Evolutionary conservation across 257 asterid species (phyloP), one percentile per base, ranked within the genome.

Genomic region (Primulina huaijiensis): DNA sequence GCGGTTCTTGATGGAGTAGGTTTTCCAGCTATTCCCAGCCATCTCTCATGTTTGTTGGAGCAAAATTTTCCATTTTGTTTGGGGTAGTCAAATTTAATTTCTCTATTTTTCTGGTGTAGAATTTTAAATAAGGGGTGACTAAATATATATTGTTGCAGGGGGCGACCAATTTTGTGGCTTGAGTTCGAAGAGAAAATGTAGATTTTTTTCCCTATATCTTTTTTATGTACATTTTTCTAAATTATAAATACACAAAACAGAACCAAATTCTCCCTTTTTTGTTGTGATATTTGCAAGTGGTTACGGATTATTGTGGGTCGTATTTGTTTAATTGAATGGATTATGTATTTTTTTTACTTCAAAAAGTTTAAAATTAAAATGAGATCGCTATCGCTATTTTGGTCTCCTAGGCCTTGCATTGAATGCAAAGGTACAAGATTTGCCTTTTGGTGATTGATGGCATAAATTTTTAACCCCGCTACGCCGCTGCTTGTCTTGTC

Each of bases 1-100:
- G 78, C 77, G 77, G 65, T 92, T 92, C 84, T 82, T 90, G 90
- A 77, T 82, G 88, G 96, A 83, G 85, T 86, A 83, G 92, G 95
- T 88, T 87, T 37, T 73, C 76, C 90, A 85, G 89, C 96, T 83
- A 77, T 76, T 81, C 76, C 79, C 89, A 84, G 73, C 84, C 76
- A 62, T 81, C 80, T 79, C 74, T 67, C 79, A 55, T 60, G 72
- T 72, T 79, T 80, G 68, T 75, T 72, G 29, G 72, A 30, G 52
- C 38, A 20, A 50, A 10, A 17, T 60, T 64, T 62, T 33, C 61
- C 50, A 21, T 7, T 67, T 46, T 40, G 8, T n/a, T 71, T 43
- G 38, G 35, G 64, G 63, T 64, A 43, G 14, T 11, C 65, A 64
- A 5, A 6, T 74, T 27, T 38, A 11, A 8, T 55, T 38, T 35